Percentiles rank a stretch among this genome's conserved stretches.
Conservation (phyloP, 371 early-diverging fungal genomes). For the Apophysomyces variabilis region DNA sequence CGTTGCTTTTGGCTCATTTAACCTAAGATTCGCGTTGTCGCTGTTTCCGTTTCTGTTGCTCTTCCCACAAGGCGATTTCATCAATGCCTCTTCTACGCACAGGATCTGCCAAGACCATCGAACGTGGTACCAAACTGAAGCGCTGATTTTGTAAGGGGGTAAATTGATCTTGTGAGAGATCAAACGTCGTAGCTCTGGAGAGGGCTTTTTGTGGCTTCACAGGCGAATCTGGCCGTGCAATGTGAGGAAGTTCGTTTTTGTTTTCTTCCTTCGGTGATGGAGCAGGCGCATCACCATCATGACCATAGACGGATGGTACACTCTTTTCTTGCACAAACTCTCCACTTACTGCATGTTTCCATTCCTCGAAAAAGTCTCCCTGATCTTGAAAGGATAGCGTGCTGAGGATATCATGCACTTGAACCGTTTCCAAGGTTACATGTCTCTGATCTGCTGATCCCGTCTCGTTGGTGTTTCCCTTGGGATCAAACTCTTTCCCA, state of each 20-base stretch:
- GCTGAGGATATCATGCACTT: not conserved
- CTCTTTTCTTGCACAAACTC: not conserved
- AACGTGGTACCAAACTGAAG: conserved; percentile 41
- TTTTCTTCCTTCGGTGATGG: too few species aligned
- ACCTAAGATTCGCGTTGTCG: conserved; percentile 7
- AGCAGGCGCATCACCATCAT: too few species aligned
- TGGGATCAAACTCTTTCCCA: not conserved
- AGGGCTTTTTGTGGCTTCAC: not conserved
- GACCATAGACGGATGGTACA: too few species aligned
- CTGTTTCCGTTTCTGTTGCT: conserved; percentile 23
- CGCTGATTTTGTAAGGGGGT: conserved; percentile 3
- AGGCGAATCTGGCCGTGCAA: too few species aligned
- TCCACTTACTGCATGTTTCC: not conserved
- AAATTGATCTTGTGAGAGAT: not conserved
- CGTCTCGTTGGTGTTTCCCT: not conserved
- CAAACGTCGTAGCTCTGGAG: not conserved
- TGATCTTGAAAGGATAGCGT: not conserved
- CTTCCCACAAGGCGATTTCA: conserved; percentile 47
- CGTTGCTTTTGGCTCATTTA: not conserved
- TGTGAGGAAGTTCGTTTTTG: too few species aligned
- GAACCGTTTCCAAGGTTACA: not conserved
- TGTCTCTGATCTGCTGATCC: not conserved
- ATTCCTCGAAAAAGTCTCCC: not conserved
- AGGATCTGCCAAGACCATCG: conserved; percentile 43
- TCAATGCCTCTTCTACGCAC: conserved; percentile 46